phyloP scores from a whole-genome alignment of 2,329 filamentous ascomycete species.

The Neopestalotiopsis rosae region DNA sequence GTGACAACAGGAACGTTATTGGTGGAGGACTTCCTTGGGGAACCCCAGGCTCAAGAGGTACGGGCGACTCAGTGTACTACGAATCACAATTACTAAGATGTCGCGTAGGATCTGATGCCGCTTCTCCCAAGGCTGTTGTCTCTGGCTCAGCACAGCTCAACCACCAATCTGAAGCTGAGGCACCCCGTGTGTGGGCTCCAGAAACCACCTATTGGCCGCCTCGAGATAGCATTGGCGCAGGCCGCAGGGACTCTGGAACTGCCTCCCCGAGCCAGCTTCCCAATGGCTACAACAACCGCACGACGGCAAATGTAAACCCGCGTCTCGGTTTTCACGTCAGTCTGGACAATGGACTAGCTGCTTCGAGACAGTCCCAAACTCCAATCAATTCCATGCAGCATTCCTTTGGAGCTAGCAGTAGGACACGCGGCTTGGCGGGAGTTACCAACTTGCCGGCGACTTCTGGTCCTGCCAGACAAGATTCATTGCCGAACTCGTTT shows the following conservation, averaged over 20 bases:
- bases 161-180: conserved; percentile 70
- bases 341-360: conserved; percentile 33
- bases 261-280: conserved; percentile 65
- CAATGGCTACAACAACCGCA: conserved; percentile 41
- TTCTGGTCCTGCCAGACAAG: conserved; percentile 21
- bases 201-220: conserved; percentile 62
- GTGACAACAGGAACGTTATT: conserved; percentile 17
- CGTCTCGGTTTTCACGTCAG: background rate
- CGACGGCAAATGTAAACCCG: conserved; percentile 26
- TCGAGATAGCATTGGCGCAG: conserved; percentile 47
- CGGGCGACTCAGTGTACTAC: conserved; percentile 26
- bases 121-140: conserved; percentile 59
- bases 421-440: conserved; percentile 31
- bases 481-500: conserved; percentile 16
- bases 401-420: conserved; percentile 5
- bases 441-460: conserved; percentile 33
- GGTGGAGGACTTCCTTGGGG: conserved; percentile 35
- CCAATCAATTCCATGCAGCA: conserved; percentile 25
- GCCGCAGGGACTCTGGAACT: conserved; percentile 53
- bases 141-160: conserved; percentile 74
- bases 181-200: conserved; percentile 38
- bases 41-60: conserved; percentile 54
- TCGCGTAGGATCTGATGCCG: conserved; percentile 41
- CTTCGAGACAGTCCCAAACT: conserved; percentile 22
- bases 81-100: conserved; percentile 26